phyloP scores from a whole-genome alignment of 1,284 basidiomycete genomes.

The Phellopilus nigrolimitatus region DNA sequence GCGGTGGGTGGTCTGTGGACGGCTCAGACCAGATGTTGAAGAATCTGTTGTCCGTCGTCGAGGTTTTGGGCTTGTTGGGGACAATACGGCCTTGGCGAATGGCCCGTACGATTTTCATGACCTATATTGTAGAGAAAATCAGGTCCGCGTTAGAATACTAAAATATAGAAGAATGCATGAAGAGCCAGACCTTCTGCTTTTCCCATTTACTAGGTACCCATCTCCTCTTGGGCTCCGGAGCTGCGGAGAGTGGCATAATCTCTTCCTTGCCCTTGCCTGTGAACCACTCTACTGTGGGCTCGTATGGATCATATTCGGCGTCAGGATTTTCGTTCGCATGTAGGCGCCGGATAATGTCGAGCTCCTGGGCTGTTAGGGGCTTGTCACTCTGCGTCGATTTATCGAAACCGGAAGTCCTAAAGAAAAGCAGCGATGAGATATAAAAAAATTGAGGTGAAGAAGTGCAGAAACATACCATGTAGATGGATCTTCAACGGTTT shows the following conservation, averaged over 20 bases:
- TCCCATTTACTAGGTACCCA: constrained; percentile 99
- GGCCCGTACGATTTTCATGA: constrained; percentile 99
- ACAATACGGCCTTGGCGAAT: constrained; percentile 94
- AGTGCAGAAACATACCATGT: constrained; percentile 61
- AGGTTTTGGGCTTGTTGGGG: constrained; percentile 79
- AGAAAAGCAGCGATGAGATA: constrained; percentile 10
- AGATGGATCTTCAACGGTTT: constrained; percentile 88
- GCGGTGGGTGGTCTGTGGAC: constrained; percentile 61
- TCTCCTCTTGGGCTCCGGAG: constrained; percentile 93
- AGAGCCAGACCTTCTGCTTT: constrained; percentile 84
- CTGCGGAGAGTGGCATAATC: constrained; percentile 86
- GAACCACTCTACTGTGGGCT: constrained; percentile 94
- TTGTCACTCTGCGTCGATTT: constrained; percentile 85
- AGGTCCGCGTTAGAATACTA: not conserved
- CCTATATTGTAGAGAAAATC: constrained; percentile 41
- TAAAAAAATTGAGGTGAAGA: constrained; percentile 1
- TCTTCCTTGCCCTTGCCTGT: constrained; percentile 94
- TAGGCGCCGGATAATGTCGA: constrained; percentile 91
- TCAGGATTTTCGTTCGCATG: constrained; percentile 93
- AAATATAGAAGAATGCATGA: not conserved
- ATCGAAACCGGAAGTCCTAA: constrained; percentile 94
- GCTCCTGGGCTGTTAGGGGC: constrained; percentile 84
- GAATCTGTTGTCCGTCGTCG: constrained; percentile 70
- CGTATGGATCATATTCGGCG: constrained; percentile 85
- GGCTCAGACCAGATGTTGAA: constrained; percentile 90